A percentile compares a stretch with the other conserved stretches of the same genome.
Evolutionary conservation across 2,329 filamentous ascomycete species (phyloP).

Genomic region (Aspergillus sp.): DNA sequence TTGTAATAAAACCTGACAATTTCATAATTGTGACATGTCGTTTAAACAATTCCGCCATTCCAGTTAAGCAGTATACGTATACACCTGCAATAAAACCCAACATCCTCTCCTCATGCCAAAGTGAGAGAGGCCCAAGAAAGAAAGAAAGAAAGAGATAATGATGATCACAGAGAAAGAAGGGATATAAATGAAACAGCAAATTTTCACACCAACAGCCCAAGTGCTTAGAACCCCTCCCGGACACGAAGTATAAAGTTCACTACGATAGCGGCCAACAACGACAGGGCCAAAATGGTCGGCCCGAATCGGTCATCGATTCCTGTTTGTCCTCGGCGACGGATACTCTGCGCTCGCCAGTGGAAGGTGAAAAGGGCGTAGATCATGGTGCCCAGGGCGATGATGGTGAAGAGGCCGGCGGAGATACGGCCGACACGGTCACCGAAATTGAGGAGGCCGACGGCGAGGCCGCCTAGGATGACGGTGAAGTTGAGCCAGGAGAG

Average conservation of each 20-base stretch:
- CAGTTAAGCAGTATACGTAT: no score
- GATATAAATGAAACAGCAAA: no score
- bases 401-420: conserved; percentile 86
- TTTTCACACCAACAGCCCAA: no score
- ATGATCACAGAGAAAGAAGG: no score
- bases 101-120: no score
- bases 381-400: conserved; percentile 93
- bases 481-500: conserved; percentile 99
- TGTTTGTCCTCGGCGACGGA: conserved; percentile 82
- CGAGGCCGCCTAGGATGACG: conserved; percentile 92
- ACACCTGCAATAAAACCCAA: no score
- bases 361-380: conserved; percentile 91
- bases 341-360: conserved; percentile 94
- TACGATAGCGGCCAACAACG: conserved; percentile 81
- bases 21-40: neutral
- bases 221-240: conserved; percentile 13
- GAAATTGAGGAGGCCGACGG: conserved; percentile 96
- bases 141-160: no score
- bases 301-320: conserved; percentile 96
- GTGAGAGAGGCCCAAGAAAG: no score
- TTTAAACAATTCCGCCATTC: no score
- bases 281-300: conserved; percentile 82
- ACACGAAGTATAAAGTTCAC: conserved; percentile 87
- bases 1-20: neutral
- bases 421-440: conserved; percentile 93